These are phyloP conservation scores for Otatea glauca DNA, from an alignment of 176 grass and related monocot genomes.

Conservation along the genomic window DNA sequence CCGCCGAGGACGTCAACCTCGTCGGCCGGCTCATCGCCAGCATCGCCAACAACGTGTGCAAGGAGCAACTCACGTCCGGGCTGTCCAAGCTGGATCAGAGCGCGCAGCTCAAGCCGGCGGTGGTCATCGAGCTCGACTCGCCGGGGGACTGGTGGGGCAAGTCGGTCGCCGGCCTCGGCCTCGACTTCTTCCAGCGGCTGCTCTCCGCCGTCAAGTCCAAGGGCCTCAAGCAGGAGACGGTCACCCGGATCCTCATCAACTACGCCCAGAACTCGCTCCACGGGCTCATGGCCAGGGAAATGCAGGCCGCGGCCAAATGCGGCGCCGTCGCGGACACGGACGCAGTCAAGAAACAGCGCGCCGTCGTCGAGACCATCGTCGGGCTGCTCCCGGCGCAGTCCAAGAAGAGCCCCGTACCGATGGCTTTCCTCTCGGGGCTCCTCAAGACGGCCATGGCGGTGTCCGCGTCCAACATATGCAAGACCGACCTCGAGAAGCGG, in stretches of 20 bases:
- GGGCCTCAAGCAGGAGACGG: conserved; percentile 91
- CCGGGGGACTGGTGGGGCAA: conserved; percentile 89
- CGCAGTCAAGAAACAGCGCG: conserved; percentile 65
- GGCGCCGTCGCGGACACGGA: conserved; percentile 42
- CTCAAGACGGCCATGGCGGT: conserved; percentile 73
- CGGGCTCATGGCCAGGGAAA: conserved; percentile 67
- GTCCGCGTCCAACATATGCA: conserved; percentile 63
- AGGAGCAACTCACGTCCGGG: conserved; percentile 78
- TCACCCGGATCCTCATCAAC: conserved; percentile 79
- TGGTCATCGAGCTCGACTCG: conserved; percentile 38
- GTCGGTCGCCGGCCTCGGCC: conserved; percentile 53
- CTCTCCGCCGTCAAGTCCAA: conserved; percentile 80
- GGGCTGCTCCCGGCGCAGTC: conserved; percentile 78
- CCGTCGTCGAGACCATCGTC: conserved; percentile 67
- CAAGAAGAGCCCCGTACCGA: conserved; percentile 76
- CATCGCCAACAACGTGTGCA: conserved; percentile 83
- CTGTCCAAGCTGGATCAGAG: conserved; percentile 71
- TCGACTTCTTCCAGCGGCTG: conserved; percentile 83
- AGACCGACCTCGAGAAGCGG: conserved; percentile 77
- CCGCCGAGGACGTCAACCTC: conserved; percentile 71
- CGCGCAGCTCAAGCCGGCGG: conserved; percentile 37
- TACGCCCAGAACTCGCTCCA: conserved; percentile 86
- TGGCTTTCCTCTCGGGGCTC: conserved; percentile 86
- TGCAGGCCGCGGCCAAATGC: conserved; percentile 32
- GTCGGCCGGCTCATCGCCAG: conserved; percentile 56